A percentile compares a stretch with the other conserved stretches of the same genome.
Conservation (phyloP, 441 rosid genomes). For the Pelargonium myrrhifolium region DNA sequence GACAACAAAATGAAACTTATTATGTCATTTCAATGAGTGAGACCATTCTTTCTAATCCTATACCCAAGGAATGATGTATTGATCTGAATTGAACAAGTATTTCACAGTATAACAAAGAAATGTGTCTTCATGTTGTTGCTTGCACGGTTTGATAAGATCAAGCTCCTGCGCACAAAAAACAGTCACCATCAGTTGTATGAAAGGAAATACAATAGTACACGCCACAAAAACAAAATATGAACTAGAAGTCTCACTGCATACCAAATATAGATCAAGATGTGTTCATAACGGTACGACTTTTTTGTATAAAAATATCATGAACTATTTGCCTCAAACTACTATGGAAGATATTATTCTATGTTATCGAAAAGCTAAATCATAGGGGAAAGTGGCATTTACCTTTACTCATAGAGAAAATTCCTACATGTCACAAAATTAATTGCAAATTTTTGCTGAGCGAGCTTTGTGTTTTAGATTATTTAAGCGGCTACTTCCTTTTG, state of each 20-base stretch:
- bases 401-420: not conserved
- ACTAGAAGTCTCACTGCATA: too few relatives aligned
- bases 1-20: not conserved
- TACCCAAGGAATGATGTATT: not conserved
- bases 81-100: not conserved
- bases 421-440: not conserved
- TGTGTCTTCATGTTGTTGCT: not conserved
- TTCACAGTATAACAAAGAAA: not conserved
- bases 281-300: too few relatives aligned
- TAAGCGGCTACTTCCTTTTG: not conserved
- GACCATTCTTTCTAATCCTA: not conserved
- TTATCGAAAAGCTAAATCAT: not conserved
- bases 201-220: not conserved
- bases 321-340: not conserved
- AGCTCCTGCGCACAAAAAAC: not conserved
- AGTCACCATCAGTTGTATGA: not conserved
- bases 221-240: not conserved
- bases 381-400: not conserved
- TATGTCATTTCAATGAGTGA: not conserved
- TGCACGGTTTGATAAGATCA: not conserved
- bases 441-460: not conserved
- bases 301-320: not conserved
- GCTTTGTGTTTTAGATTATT: not conserved
- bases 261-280: too few relatives aligned
- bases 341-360: not conserved